phyloP scores from a whole-genome alignment of 371 early-diverging fungal genomes.

The Lichtheimia ramosa region DNA sequence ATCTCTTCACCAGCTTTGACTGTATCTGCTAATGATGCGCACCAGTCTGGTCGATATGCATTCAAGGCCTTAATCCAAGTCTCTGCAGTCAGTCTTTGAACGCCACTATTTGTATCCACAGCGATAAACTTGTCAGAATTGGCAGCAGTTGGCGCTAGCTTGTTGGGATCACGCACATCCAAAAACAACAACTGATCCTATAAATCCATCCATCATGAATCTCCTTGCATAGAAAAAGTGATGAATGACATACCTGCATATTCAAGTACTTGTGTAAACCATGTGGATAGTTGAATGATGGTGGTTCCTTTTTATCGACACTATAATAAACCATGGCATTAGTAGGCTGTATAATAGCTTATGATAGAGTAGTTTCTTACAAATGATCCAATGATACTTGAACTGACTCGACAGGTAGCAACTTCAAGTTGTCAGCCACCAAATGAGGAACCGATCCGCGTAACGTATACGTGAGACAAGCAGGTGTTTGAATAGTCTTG shows the following conservation, averaged over 20 bases:
- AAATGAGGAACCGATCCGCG: conserved; percentile 78
- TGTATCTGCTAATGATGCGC: conserved; percentile 44
- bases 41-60: conserved; percentile 56
- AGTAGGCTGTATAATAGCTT: no score
- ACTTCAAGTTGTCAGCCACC: conserved; percentile 61
- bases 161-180: conserved; percentile 67
- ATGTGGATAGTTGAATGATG: conserved; percentile 54
- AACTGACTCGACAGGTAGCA: conserved; percentile 45
- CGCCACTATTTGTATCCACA: conserved; percentile 68
- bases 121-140: conserved; percentile 68
- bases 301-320: conserved; percentile 44
- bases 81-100: conserved; percentile 58
- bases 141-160: conserved; percentile 40
- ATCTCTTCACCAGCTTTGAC: conserved; percentile 46
- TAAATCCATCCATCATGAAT: background rate
- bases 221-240: no score
- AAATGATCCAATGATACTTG: conserved; percentile 61
- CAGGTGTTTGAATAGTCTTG: conserved; percentile 62
- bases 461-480: conserved; percentile 68
- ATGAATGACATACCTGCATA: conserved; percentile 30
- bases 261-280: conserved; percentile 58
- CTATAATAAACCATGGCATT: conserved; percentile 12
- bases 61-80: conserved; percentile 50
- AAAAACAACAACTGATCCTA: conserved; percentile 54
- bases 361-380: conserved; percentile 29